Conservation (phyloP, 2,329 filamentous ascomycete genomes). For the Endothia cerciana region DNA sequence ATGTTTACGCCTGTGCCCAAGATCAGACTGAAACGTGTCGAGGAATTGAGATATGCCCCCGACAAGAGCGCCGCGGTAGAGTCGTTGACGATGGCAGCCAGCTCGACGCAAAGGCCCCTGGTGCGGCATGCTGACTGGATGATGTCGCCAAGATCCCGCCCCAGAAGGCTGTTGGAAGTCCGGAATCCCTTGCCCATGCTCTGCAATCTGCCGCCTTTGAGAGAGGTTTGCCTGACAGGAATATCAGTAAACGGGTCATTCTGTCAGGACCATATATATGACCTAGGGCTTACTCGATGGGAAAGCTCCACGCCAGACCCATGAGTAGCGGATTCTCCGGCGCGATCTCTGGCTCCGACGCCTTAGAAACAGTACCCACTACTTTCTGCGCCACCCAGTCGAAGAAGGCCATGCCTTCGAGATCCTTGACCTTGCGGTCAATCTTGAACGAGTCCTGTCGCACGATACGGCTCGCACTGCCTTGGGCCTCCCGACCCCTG, state of each 20-base stretch:
- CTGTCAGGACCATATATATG: neutral
- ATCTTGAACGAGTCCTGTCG: constrained; percentile 62
- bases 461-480: constrained; percentile 54
- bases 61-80: constrained; percentile 69
- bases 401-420: constrained; percentile 65
- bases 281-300: constrained; percentile 63
- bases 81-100: constrained; percentile 69
- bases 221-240: constrained; percentile 64
- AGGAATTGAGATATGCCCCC: constrained; percentile 61
- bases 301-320: constrained; percentile 71
- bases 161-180: constrained; percentile 60
- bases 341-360: constrained; percentile 42
- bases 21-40: constrained; percentile 67
- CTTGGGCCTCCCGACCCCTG: constrained; percentile 46
- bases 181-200: constrained; percentile 70
- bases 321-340: constrained; percentile 55
- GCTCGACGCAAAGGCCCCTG: constrained; percentile 56
- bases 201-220: constrained; percentile 61
- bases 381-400: constrained; percentile 70
- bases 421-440: constrained; percentile 55
- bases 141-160: constrained; percentile 63
- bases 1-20: constrained; percentile 71
- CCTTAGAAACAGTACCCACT: constrained; percentile 56
- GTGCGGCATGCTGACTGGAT: constrained; percentile 58
- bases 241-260: neutral